Conservation (phyloP, 768 basidiomycete species). For the Pleurotus pulmonarius region DNA sequence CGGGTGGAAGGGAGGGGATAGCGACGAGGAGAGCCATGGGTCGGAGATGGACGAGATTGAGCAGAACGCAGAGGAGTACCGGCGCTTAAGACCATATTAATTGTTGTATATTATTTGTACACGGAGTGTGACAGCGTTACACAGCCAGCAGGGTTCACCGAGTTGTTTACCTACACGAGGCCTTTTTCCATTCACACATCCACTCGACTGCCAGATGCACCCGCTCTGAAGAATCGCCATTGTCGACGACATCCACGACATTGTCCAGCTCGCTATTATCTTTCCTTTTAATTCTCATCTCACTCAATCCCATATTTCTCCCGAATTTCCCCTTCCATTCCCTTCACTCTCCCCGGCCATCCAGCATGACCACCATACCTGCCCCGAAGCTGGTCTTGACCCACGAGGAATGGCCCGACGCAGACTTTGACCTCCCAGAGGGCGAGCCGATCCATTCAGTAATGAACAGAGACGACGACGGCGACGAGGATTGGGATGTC, state of each 20-base stretch:
- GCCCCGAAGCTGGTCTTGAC: constrained; percentile 49
- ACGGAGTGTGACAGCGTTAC: constrained; percentile 8
- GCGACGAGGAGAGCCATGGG: constrained; percentile 17
- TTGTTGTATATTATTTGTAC: constrained; percentile 21
- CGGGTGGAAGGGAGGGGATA: constrained; percentile 31
- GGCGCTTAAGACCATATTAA: constrained; percentile 64
- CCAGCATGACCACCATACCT: constrained; percentile 53
- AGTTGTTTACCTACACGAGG: constrained; percentile 27
- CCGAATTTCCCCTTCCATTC: constrained; percentile 17
- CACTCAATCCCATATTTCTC: constrained; percentile 11
- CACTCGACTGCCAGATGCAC: background rate
- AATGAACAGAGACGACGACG: constrained; percentile 60
- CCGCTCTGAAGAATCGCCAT: constrained; percentile 6
- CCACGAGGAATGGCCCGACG: constrained; percentile 83
- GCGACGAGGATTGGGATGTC: constrained; percentile 76
- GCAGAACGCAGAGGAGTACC: constrained; percentile 51
- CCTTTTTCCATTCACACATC: constrained; percentile 8
- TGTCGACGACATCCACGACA: background rate
- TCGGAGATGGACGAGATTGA: constrained; percentile 52
- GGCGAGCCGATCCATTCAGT: constrained; percentile 62
- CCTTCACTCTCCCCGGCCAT: constrained; percentile 17
- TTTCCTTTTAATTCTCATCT: background rate
- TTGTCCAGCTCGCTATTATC: constrained; percentile 8
- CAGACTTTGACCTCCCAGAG: constrained; percentile 83
- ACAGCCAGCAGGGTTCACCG: background rate